These are phyloP conservation scores for Globisporangium orthogonon DNA, from an alignment of 352 stramenopile genomes.

Conservation along the genomic window DNA sequence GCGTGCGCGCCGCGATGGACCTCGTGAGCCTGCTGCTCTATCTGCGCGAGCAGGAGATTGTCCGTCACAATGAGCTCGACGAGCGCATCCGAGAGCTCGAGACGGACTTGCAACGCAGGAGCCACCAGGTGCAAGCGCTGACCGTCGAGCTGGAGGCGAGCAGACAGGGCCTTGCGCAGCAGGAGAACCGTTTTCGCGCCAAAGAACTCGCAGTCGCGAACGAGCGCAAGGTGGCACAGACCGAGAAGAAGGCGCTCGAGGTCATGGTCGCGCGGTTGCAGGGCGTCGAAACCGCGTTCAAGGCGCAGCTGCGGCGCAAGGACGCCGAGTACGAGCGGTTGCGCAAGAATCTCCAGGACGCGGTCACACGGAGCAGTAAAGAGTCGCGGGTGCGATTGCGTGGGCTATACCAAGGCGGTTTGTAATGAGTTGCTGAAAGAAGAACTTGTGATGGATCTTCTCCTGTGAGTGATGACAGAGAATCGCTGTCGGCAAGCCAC, in stretches of 20 bases:
- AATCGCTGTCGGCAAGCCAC: constrained; percentile 30
- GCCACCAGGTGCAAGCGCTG: constrained; percentile 35
- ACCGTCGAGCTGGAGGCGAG: constrained; percentile 37
- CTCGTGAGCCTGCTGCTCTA: constrained; percentile 67
- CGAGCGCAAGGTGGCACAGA: constrained; percentile 45
- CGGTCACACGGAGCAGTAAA: constrained; percentile 37
- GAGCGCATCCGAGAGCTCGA: constrained; percentile 35
- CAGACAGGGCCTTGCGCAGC: constrained; percentile 41
- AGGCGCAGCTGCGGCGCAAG: constrained; percentile 64
- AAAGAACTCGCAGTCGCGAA: constrained; percentile 43
- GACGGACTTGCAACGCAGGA: constrained; percentile 51
- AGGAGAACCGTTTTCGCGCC: constrained; percentile 55
- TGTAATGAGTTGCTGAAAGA: not conserved
- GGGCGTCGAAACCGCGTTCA: constrained; percentile 68
- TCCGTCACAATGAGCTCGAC: constrained; percentile 38
- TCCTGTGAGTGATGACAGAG: constrained; percentile 17
- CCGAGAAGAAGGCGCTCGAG: constrained; percentile 64
- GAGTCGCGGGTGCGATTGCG: constrained; percentile 37
- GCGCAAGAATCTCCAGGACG: constrained; percentile 63
- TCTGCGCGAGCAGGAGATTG: constrained; percentile 41
- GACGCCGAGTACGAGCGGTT: constrained; percentile 73
- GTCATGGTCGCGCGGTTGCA: constrained; percentile 44
- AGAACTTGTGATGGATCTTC: not conserved
- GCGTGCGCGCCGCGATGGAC: constrained; percentile 54
- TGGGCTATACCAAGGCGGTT: no score